A percentile compares a stretch with the other conserved stretches of the same genome.
Conservation (phyloP, 768 basidiomycete genomes). For the Tricholoma terreum region DNA sequence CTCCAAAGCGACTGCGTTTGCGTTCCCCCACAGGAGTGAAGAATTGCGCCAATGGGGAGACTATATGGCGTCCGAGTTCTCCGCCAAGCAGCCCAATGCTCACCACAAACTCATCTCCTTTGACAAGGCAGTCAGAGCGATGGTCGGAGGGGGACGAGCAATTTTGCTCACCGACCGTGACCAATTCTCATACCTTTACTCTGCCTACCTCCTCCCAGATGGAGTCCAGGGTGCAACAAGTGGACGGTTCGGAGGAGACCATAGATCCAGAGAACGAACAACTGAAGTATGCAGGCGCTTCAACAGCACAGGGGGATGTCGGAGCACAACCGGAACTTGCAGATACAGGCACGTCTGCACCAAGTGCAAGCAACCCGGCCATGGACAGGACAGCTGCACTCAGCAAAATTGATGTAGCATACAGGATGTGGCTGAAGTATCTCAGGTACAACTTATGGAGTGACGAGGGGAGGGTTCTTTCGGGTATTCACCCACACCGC, state of each 20-base stretch:
- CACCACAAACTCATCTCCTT: slow-evolving; percentile 13
- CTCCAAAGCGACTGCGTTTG: slow-evolving; percentile 16
- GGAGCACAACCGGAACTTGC: slow-evolving; percentile 5
- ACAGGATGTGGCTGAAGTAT: background rate
- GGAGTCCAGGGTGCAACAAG: background rate
- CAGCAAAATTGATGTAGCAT: background rate
- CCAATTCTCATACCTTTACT: slow-evolving; percentile 1
- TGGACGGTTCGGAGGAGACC: background rate
- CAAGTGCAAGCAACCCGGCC: slow-evolving; percentile 4
- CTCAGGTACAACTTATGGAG: slow-evolving; percentile 4
- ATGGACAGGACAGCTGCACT: slow-evolving; percentile 2
- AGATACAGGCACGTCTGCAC: slow-evolving; percentile 23
- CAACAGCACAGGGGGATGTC: slow-evolving; percentile 17
- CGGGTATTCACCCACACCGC: slow-evolving; percentile 26
- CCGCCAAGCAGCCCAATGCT: slow-evolving; percentile 6
- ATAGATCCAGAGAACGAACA: background rate
- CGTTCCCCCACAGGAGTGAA: slow-evolving; percentile 19
- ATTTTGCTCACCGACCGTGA: too few species aligned
- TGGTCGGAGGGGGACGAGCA: too few species aligned
- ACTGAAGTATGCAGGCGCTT: slow-evolving; percentile 18
- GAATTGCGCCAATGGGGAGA: slow-evolving; percentile 22
- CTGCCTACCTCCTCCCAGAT: slow-evolving; percentile 10
- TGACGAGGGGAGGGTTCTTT: background rate
- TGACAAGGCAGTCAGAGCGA: too few species aligned
- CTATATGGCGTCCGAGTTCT: slow-evolving; percentile 19